These are phyloP conservation scores for Colletotrichum noveboracense DNA, from an alignment of 2,329 filamentous ascomycete genomes.

Conservation along the genomic window DNA sequence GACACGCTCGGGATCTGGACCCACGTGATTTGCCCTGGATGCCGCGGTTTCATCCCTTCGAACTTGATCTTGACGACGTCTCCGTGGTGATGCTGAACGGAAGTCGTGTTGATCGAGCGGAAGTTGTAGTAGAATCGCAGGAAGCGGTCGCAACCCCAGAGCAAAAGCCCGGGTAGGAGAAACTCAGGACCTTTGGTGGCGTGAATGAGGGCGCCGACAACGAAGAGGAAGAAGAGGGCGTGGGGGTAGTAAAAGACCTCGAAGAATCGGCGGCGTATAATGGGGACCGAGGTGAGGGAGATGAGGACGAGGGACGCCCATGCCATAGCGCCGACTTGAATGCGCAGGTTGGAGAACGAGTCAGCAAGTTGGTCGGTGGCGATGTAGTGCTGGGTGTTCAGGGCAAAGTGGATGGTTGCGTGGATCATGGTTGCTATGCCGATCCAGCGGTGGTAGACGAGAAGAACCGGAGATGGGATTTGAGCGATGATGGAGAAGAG, in stretches of 20 bases:
- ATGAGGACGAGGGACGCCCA: neutral
- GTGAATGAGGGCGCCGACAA: neutral
- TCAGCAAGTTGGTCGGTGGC: neutral
- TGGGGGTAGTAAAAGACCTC: neutral
- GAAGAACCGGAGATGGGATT: neutral
- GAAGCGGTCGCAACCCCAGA: neutral
- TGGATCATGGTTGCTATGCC: neutral
- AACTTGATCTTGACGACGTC: neutral
- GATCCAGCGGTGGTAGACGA: neutral
- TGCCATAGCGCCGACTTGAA: neutral
- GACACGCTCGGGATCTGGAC: neutral
- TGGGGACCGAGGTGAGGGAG: neutral
- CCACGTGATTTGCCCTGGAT: neutral
- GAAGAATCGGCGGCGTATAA: neutral
- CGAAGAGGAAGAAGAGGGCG: neutral
- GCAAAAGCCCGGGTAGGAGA: fast-evolving
- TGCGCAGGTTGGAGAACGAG: neutral
- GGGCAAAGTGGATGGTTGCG: neutral
- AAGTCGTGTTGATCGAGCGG: neutral
- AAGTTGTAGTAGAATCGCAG: neutral
- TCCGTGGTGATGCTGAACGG: neutral
- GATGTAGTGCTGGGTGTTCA: neutral
- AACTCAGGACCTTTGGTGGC: neutral
- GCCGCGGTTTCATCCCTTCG: neutral
- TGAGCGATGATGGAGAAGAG: neutral